Conservation (phyloP, 2,329 filamentous ascomycete genomes). For the Colletotrichum tropicicola region DNA sequence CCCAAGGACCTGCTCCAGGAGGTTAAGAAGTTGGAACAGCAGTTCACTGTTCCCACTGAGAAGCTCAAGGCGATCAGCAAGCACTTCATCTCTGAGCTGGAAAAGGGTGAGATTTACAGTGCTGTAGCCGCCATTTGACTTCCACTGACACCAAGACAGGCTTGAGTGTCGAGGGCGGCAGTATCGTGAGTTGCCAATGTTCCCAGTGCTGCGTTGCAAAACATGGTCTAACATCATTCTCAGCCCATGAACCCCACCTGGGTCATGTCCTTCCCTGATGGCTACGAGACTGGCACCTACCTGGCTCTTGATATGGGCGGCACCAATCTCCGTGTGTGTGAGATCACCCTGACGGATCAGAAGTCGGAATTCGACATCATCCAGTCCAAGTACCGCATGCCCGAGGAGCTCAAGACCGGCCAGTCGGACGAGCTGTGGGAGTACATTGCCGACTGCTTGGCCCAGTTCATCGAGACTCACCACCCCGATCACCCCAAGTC, state of each 20-base stretch:
- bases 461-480: conserved; percentile 90
- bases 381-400: conserved; percentile 96
- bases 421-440: conserved; percentile 89
- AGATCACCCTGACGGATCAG: conserved; percentile 87
- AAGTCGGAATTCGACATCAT: conserved; percentile 94
- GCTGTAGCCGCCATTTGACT: neutral
- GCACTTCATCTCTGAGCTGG: conserved; percentile 89
- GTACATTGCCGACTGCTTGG: conserved; percentile 91
- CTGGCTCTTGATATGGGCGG: conserved; percentile 95
- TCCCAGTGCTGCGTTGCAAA: neutral
- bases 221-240: conserved; percentile 32
- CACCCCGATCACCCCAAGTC: conserved; percentile 73
- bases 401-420: conserved; percentile 89
- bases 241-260: conserved; percentile 98
- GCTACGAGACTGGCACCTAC: conserved; percentile 86
- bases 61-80: conserved; percentile 91
- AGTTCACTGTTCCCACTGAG: conserved; percentile 79
- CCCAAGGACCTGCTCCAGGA: conserved; percentile 83
- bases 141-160: conserved; percentile 56
- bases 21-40: conserved; percentile 84
- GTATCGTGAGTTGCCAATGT: conserved; percentile 75
- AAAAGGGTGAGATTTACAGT: conserved; percentile 70
- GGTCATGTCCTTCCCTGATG: conserved; percentile 90
- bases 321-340: conserved; percentile 94
- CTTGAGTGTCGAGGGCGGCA: conserved; percentile 86